Conservation (phyloP, 352 stramenopile species). For the Globisporangium echinulatum region DNA sequence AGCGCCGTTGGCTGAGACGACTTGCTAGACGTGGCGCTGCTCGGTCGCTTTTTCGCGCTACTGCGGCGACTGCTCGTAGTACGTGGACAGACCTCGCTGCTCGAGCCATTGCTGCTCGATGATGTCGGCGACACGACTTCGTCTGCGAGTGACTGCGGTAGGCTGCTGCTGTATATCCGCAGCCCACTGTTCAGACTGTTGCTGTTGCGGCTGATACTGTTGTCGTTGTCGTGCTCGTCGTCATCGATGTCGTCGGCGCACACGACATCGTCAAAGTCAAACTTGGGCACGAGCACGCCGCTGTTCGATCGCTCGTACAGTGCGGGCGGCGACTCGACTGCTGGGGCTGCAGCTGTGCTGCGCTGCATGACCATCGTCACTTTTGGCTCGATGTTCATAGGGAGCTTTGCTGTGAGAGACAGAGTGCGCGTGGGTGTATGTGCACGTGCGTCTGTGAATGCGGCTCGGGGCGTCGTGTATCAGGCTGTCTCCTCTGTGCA, state of each 20-base stretch:
- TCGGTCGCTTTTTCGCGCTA: constrained; percentile 9
- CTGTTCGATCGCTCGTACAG: constrained; percentile 14
- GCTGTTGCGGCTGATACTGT: background rate
- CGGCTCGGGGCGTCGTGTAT: too few relatives aligned
- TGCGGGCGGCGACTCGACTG: background rate
- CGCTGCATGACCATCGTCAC: constrained; percentile 3
- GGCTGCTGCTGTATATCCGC: constrained; percentile 7
- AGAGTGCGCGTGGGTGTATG: too few relatives aligned
- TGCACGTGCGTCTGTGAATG: too few relatives aligned
- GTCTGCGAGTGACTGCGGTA: constrained; percentile 4
- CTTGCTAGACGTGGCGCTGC: background rate
- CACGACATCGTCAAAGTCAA: constrained; percentile 11
- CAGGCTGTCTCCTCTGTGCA: too few relatives aligned
- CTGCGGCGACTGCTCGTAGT: background rate
- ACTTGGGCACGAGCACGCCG: constrained; percentile 15
- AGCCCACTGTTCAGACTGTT: constrained; percentile 3
- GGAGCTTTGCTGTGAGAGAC: too few relatives aligned
- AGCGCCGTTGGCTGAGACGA: too few relatives aligned
- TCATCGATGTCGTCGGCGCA: constrained; percentile 7
- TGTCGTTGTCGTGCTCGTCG: constrained; percentile 2
- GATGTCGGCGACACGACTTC: constrained; percentile 43
- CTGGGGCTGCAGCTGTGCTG: background rate
- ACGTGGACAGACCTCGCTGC: constrained; percentile 16
- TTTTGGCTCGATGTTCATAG: background rate
- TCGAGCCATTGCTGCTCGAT: constrained; percentile 51